A percentile compares a stretch with the other conserved stretches of the same genome.
Conservation (phyloP, 108 stramenopile species). For the Cyclostephanos invisitatus region DNA sequence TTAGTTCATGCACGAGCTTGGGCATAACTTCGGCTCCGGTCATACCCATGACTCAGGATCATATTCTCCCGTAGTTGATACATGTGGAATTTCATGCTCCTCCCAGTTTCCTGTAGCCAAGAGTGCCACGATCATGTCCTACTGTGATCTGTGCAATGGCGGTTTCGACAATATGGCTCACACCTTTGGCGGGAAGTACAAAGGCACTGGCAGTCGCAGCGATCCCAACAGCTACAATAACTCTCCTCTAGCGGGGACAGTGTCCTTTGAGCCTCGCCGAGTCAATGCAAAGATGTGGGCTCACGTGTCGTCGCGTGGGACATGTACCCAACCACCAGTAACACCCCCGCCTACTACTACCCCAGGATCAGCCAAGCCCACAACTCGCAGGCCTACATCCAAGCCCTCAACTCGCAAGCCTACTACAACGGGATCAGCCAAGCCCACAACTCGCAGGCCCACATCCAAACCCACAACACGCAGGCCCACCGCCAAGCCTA, state of each 20-base stretch:
- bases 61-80: conserved; percentile 6
- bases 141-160: not conserved
- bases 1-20: conserved; percentile 7
- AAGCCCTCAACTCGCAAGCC: no score
- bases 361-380: not conserved
- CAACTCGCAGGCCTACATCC: not conserved
- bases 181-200: conserved; percentile 14
- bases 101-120: not conserved
- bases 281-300: no score
- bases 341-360: no score
- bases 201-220: not conserved
- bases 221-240: not conserved
- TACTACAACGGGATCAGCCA: no score
- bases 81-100: conserved; percentile 6
- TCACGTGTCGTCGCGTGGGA: not conserved
- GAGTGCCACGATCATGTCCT: conserved; percentile 8
- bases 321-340: no score
- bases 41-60: no score
- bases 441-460: no score
- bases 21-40: conserved; percentile 2
- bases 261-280: not conserved
- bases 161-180: not conserved
- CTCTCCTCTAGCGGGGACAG: no score
- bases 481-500: no score
- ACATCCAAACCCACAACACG: no score